Percentiles rank a stretch among this genome's conserved stretches.
Conservation (phyloP, 1,284 basidiomycete genomes). For the Apiotrichum sp. region DNA sequence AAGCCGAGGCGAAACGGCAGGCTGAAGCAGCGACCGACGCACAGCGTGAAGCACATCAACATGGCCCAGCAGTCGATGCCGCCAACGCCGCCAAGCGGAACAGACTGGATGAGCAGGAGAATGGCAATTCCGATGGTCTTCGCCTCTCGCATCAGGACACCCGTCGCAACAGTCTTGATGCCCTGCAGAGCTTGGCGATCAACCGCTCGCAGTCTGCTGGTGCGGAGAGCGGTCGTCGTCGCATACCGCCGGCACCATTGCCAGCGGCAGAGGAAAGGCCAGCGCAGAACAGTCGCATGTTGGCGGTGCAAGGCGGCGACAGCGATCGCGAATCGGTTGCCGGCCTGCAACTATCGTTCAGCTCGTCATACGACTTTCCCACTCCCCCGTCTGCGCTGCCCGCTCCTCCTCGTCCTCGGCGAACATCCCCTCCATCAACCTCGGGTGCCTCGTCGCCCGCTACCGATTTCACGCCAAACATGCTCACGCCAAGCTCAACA, state of each 20-base stretch:
- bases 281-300: no score
- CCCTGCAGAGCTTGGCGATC: slow-evolving; percentile 4
- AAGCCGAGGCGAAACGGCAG: not conserved
- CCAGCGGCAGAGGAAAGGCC: no score
- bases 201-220: slow-evolving; percentile 8
- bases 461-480: no score
- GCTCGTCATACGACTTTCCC: slow-evolving; percentile 9
- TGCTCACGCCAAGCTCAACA: no score
- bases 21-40: no score
- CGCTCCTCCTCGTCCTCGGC: not conserved
- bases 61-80: no score
- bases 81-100: no score
- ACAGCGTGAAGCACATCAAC: no score
- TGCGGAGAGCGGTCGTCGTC: not conserved
- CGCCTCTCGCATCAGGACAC: not conserved
- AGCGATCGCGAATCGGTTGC: not conserved
- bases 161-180: slow-evolving; percentile 4
- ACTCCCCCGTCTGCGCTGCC: slow-evolving; percentile 16
- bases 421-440: no score
- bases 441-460: no score
- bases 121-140: no score
- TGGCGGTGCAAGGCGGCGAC: not conserved
- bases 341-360: not conserved
- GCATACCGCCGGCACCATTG: not conserved
- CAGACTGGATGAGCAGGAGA: no score